A percentile compares a stretch with the other conserved stretches of the same genome.
Evolutionary conservation across 768 basidiomycete genomes (phyloP).

Genomic region (Lactifluus echinatus): DNA sequence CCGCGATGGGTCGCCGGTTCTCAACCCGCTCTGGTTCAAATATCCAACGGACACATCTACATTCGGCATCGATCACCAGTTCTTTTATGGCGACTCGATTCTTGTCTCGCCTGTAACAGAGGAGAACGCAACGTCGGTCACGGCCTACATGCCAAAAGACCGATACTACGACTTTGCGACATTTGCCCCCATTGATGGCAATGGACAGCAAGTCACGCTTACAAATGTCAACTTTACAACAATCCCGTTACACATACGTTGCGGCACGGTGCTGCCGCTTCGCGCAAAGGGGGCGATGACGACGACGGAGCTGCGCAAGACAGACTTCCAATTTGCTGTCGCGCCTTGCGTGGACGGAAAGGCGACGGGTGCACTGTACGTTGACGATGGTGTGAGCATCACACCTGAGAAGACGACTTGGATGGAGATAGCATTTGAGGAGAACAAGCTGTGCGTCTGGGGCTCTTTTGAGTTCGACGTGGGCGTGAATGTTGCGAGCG

Average conservation of each 20-base stretch:
- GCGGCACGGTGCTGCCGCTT: conserved; percentile 51
- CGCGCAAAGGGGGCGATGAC: conserved; percentile 51
- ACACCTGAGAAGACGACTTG: conserved; percentile 25
- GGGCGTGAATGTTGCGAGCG: conserved; percentile 29
- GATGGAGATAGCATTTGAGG: conserved; percentile 25
- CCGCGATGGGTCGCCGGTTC: conserved; percentile 51
- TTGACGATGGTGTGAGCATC: conserved; percentile 56
- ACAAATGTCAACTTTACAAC: conserved; percentile 42
- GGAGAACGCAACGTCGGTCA: conserved; percentile 48
- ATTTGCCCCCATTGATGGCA: conserved; percentile 39
- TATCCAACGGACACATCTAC: conserved; percentile 56
- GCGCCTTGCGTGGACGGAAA: conserved; percentile 44
- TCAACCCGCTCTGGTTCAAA: conserved; percentile 58
- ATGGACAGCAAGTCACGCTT: conserved; percentile 37
- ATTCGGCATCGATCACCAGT: conserved; percentile 55
- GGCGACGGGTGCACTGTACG: conserved; percentile 47
- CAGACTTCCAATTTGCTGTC: conserved; percentile 54
- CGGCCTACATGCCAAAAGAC: conserved; percentile 54
- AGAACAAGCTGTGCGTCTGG: conserved; percentile 24
- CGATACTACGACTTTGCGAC: conserved; percentile 58
- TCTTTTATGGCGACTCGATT: conserved; percentile 59
- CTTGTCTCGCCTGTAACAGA: conserved; percentile 63
- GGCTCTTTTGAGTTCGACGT: conserved; percentile 27
- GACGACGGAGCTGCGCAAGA: conserved; percentile 43
- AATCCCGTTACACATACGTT: conserved; percentile 56